Conservation (phyloP, 805 yeast genomes). For the Wickerhamiella brachini region DNA sequence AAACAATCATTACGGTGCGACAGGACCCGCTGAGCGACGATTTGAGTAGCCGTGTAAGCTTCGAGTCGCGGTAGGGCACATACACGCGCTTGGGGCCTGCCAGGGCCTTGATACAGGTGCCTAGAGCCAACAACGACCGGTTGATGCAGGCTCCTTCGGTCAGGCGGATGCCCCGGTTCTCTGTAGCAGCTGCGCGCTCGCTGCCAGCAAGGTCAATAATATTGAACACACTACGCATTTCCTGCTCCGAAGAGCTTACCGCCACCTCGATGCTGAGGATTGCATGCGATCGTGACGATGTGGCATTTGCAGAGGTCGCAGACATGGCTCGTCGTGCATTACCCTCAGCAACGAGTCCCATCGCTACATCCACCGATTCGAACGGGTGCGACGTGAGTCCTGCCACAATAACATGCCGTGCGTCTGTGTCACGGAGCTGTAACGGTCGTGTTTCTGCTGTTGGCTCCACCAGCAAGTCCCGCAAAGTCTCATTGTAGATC, state of each 20-base stretch:
- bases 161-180: slow-evolving; percentile 66
- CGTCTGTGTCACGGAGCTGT: slow-evolving; percentile 58
- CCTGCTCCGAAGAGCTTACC: slow-evolving; percentile 7
- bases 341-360: slow-evolving; percentile 8
- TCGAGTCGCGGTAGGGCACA: slow-evolving; percentile 84
- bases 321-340: slow-evolving; percentile 46
- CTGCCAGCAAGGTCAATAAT: slow-evolving; percentile 91
- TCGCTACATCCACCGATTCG: slow-evolving; percentile 19
- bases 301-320: slow-evolving; percentile 81
- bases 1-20: slow-evolving; percentile 90
- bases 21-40: slow-evolving; percentile 91
- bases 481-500: slow-evolving; percentile 79
- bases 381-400: slow-evolving; percentile 57
- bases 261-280: slow-evolving; percentile 66
- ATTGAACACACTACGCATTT: slow-evolving; percentile 48
- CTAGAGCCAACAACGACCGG: slow-evolving; percentile 73
- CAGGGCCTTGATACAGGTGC: slow-evolving; percentile 86
- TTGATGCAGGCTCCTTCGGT: slow-evolving; percentile 92
- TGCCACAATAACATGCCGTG: slow-evolving; percentile 51
- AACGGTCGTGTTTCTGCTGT: slow-evolving; percentile 16
- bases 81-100: slow-evolving; percentile 54
- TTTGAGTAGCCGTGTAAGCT: slow-evolving; percentile 71
- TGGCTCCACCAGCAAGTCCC: slow-evolving; percentile 59
- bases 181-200: slow-evolving; percentile 84
- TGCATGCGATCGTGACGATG: slow-evolving; percentile 88